Evolutionary conservation across 169 alveolate species (phyloP), one percentile per base, ranked within the genome.

Genomic region (Cryptosporidium sp.): DNA sequence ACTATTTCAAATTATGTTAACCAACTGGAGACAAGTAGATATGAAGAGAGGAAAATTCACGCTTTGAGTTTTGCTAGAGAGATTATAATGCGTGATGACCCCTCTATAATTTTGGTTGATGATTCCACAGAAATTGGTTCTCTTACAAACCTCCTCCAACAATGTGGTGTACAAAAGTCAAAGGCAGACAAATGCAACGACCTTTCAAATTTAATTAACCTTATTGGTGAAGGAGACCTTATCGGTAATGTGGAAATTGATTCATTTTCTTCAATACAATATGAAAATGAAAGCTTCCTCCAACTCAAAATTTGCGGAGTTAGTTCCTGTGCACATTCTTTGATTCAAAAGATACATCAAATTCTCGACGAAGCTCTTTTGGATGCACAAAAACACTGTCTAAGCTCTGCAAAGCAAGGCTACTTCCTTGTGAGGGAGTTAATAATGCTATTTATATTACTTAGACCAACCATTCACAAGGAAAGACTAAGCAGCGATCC

Each of bases 1-100:
- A 65, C 89, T 0, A 80, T 80, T 35, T 41, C 89, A 21, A 62
- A 59, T 18, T 80, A 62, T 39, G 68, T 80, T 12, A 65, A 45
- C 21, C 89, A 62, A 62, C 65, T 80, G 52, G 89, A 80, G 68
- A 80, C 89, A 16, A 80, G 69, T n/a, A 80, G 89, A 59, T 80
- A 80, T 52, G 89, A 80, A 21, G 89, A 80, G 21, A 80, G 68
- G 50, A 80, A 80, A 39, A 62, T 80, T 12, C 55, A 80, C 16
- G 74, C 80, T 37, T 29, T 80, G 18, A 62, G 43, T 5, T 65
- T 58, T 14, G 89, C 75, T 0, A 80, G 75, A 14, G 89, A 80
- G 51, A 41, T 43, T 21, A 80, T 80, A 23, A 62, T 80, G 74
- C 69, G 75, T 5, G 89, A 80, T 33, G 89, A 80, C 52, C 73